Evolutionary conservation across 106 monocot species (phyloP), one percentile per base, ranked within the genome.

Genomic region (Cymbidium sinense): DNA sequence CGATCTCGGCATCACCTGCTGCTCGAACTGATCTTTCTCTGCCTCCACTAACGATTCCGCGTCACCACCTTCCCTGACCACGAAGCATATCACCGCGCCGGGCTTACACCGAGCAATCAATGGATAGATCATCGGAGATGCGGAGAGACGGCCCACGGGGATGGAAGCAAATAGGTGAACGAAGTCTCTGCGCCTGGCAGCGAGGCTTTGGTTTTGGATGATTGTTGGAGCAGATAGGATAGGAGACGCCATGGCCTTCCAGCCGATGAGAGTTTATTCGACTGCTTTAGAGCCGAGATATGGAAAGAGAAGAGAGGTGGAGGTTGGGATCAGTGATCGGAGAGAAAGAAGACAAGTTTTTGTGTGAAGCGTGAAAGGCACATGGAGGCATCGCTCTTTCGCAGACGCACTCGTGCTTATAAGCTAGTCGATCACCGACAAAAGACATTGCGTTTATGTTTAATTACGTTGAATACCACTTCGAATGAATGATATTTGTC

Each of bases 1-100:
- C 2, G 77, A 13, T 67, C 65, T 64, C 28, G 79, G 61, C 27
- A 81, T 43, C 50, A 29, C 67, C 70, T 58, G 81, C 3, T 78
- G 75, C 64, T 71, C 85, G 9, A 13, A 47, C 47, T 2, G 1
- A 47, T 47, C 47, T 13, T 69, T 33, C 15, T 69, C 34, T 19
- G 13, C 69, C 17, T 69, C 69, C 29, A 69, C 31, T 1, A 28
- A 34, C 34, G 64, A 64, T 30, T 64, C 64, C 20, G 64, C 28
- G 64, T 1, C 28, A 41, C 47, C 47, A 13, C 15, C 47, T 47
- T 47, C 47, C 47, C 15, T 47, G 1, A 12, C 47, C 47, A 69
- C 33, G 5, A 69, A 69, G 34, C 18, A 11, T 0, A 69, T 4
- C 12, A 33, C 1, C 15, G 30, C 7, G 8, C 12, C 31, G 9